These are phyloP conservation scores for Trichoderma erinaceum DNA, from an alignment of 495 filamentous ascomycete genomes.

Conservation along the genomic window DNA sequence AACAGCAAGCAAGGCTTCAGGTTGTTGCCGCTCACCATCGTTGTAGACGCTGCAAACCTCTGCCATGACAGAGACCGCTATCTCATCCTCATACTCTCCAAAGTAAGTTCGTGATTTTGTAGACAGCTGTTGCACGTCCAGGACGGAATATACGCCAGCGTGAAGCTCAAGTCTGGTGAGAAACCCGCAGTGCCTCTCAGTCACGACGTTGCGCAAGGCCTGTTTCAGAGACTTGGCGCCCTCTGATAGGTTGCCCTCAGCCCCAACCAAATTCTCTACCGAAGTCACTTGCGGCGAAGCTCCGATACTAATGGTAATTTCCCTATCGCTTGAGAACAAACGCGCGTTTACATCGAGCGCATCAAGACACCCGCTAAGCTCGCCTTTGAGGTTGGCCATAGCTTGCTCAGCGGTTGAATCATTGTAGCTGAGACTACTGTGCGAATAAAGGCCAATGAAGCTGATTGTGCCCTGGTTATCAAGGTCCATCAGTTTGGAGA, in stretches of 20 bases:
- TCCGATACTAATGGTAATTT: constrained; percentile 62
- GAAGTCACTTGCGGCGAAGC: constrained; percentile 74
- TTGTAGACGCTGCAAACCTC: constrained; percentile 71
- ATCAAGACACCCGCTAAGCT: constrained; percentile 48
- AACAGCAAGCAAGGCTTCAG: constrained; percentile 64
- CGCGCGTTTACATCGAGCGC: constrained; percentile 20
- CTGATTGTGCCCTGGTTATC: constrained; percentile 35
- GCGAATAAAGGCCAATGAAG: constrained; percentile 70
- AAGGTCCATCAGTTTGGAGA: constrained; percentile 35
- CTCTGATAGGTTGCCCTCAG: constrained; percentile 8
- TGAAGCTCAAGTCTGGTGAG: constrained; percentile 26
- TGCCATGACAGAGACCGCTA: constrained; percentile 63
- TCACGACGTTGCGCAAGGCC: not conserved
- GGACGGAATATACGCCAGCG: constrained; percentile 46
- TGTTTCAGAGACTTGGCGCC: not conserved
- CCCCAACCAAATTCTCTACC: constrained; percentile 31
- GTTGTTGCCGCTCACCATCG: constrained; percentile 38
- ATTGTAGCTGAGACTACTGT: constrained; percentile 70
- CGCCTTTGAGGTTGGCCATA: constrained; percentile 49
- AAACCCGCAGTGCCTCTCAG: not conserved
- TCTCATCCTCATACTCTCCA: constrained; percentile 41
- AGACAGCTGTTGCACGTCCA: constrained; percentile 78
- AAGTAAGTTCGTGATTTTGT: constrained; percentile 51
- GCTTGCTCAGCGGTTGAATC: constrained; percentile 45
- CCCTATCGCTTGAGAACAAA: not conserved